A percentile compares a stretch with the other conserved stretches of the same genome.
phyloP scores from a whole-genome alignment of 2,329 filamentous ascomycete genomes.

The Talaromyces sp. region DNA sequence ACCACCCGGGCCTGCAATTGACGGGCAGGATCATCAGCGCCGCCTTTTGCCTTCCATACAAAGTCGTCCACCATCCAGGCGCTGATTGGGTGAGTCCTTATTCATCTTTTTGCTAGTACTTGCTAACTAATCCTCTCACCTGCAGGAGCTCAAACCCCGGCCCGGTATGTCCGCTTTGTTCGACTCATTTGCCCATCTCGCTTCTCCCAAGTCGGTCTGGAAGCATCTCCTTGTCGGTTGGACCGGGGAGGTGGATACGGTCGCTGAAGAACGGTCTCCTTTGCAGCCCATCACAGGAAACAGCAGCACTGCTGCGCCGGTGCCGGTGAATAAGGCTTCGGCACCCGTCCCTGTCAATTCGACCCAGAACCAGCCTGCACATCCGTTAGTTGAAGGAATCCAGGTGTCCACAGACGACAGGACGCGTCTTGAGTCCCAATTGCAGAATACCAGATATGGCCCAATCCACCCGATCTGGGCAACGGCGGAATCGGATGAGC shows the following conservation, averaged over 20 bases:
- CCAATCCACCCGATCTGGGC: constrained; percentile 87
- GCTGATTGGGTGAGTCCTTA: constrained; percentile 50
- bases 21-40: constrained; percentile 61
- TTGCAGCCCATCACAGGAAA: constrained; percentile 28
- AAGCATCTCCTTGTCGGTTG: constrained; percentile 89
- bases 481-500: constrained; percentile 66
- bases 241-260: constrained; percentile 78
- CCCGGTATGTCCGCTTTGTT: constrained; percentile 88
- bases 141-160: constrained; percentile 67
- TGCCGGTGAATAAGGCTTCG: constrained; percentile 66
- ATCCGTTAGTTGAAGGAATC: constrained; percentile 62
- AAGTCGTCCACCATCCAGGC: constrained; percentile 47
- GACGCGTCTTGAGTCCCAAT: constrained; percentile 65
- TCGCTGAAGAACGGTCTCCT: constrained; percentile 22
- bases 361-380: constrained; percentile 50
- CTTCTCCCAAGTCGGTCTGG: constrained; percentile 79
- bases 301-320: constrained; percentile 12
- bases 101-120: background rate
- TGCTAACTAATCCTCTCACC: constrained; percentile 1
- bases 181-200: constrained; percentile 83
- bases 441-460: constrained; percentile 68
- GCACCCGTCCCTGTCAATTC: constrained; percentile 72
- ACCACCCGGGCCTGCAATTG: constrained; percentile 54
- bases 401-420: constrained; percentile 67
- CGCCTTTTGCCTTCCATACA: constrained; percentile 60